Percentiles rank a stretch among this genome's conserved stretches.
These are phyloP conservation scores for Phoma sp. DNA, from an alignment of 2,329 filamentous ascomycete genomes.

Conservation along the genomic window DNA sequence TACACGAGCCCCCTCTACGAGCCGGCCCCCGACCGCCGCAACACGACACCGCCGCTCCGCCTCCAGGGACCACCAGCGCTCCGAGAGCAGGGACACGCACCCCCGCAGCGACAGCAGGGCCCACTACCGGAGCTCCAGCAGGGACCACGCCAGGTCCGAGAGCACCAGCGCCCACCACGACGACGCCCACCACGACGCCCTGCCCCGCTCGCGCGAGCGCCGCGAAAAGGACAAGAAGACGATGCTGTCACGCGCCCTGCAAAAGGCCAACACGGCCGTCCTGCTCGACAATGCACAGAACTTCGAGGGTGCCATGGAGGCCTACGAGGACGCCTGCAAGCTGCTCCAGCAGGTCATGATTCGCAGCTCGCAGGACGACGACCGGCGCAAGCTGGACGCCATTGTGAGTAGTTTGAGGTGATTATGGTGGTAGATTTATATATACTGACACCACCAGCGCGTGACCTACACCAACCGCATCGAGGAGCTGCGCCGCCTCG, in stretches of 20 bases:
- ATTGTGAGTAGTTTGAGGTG: constrained; percentile 71
- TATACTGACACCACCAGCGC: constrained; percentile 60
- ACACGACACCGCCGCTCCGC: constrained; percentile 24
- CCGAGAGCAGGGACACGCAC: constrained; percentile 25
- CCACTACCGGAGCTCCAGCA: constrained; percentile 27
- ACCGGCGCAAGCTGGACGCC: constrained; percentile 87
- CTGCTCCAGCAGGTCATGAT: constrained; percentile 87
- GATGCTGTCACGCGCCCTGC: constrained; percentile 93
- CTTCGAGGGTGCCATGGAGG: constrained; percentile 86
- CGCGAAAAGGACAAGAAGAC: constrained; percentile 73
- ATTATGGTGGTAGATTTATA: too few species aligned
- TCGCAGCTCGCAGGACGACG: constrained; percentile 82
- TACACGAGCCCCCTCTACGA: constrained; percentile 29
- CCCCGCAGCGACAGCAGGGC: constrained; percentile 34
- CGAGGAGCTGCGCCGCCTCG: constrained; percentile 79
- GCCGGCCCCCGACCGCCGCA: constrained; percentile 28
- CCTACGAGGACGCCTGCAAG: constrained; percentile 89
- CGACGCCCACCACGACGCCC: constrained; percentile 40
- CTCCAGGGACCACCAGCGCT: constrained; percentile 25
- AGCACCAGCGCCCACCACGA: constrained; percentile 44
- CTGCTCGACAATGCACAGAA: constrained; percentile 96
- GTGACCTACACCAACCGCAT: constrained; percentile 91
- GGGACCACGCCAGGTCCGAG: constrained; percentile 36
- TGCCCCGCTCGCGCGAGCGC: constrained; percentile 50
- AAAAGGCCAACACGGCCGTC: constrained; percentile 95